A percentile compares a stretch with the other conserved stretches of the same genome.
These are phyloP conservation scores for Euphorbia schlechtendalii DNA, from an alignment of 441 rosid species.

Conservation along the genomic window DNA sequence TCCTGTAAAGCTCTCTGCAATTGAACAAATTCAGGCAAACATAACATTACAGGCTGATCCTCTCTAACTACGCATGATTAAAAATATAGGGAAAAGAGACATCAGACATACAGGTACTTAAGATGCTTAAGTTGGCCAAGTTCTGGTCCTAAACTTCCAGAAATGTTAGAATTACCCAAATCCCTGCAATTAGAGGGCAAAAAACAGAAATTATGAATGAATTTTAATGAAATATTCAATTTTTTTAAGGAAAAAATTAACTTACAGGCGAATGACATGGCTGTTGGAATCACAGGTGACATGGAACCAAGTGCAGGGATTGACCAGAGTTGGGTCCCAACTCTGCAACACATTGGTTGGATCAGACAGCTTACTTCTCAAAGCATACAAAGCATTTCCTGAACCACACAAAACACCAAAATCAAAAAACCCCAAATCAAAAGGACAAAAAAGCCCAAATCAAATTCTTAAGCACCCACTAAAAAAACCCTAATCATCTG, in stretches of 20 bases:
- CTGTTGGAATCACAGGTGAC: constrained; percentile 58
- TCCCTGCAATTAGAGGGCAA: constrained; percentile 39
- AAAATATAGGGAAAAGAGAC: no score
- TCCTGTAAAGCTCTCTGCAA: constrained; percentile 62
- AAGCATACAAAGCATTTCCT: constrained; percentile 59
- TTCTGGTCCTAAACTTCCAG: constrained; percentile 63
- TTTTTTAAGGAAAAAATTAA: neutral
- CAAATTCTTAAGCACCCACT: neutral
- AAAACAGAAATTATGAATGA: constrained; percentile 3
- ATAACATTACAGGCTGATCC: neutral
- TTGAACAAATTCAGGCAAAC: constrained; percentile 1
- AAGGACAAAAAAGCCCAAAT: neutral
- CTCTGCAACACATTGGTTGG: constrained; percentile 69
- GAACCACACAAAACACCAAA: constrained; percentile 13
- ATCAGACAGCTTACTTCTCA: constrained; percentile 57
- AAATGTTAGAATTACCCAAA: constrained; percentile 60
- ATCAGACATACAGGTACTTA: constrained; percentile 42
- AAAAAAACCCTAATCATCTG: neutral
- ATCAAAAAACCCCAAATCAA: constrained; percentile 6
- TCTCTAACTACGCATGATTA: no score
- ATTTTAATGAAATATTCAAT: neutral
- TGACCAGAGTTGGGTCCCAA: constrained; percentile 79
- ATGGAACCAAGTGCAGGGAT: constrained; percentile 82
- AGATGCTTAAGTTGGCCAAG: constrained; percentile 62
- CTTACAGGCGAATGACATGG: constrained; percentile 56